phyloP scores from a whole-genome alignment of 306 rosid species.

The Coriaria nepalensis region DNA sequence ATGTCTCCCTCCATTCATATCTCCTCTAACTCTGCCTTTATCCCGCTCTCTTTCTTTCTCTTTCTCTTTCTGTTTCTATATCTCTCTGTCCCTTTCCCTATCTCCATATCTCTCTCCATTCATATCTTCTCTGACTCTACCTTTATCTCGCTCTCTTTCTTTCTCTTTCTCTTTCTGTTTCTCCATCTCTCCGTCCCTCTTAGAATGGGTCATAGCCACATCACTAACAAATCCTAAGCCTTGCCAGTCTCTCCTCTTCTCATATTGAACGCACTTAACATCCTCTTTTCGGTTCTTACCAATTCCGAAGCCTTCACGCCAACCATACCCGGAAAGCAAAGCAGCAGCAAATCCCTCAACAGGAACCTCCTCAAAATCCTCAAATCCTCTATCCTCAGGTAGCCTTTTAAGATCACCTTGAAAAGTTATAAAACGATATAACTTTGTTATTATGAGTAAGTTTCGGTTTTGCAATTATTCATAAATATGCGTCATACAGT shows the following conservation, averaged over 20 bases:
- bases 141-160: slow-evolving; percentile 7
- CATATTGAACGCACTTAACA: slow-evolving; percentile 37
- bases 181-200: slow-evolving; percentile 5
- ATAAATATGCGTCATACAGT: no score
- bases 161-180: background rate
- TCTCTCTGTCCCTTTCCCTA: background rate
- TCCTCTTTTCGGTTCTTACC: slow-evolving; percentile 67
- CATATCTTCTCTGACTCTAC: background rate
- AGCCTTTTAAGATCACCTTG: slow-evolving; percentile 36
- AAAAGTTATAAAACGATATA: no score
- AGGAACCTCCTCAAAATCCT: slow-evolving; percentile 52
- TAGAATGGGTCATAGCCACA: background rate
- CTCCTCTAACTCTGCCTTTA: no score
- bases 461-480: no score
- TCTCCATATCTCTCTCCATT: slow-evolving; percentile 2
- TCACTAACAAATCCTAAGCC: slow-evolving; percentile 63
- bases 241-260: slow-evolving; percentile 37
- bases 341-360: slow-evolving; percentile 79
- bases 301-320: slow-evolving; percentile 74
- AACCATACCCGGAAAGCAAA: slow-evolving; percentile 71
- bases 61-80: background rate
- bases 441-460: no score
- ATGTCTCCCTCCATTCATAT: slow-evolving; percentile 1
- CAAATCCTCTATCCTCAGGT: slow-evolving; percentile 56
- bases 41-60: no score